Conservation (phyloP, 768 basidiomycete species). For the Phlegmacium glaucopus region DNA sequence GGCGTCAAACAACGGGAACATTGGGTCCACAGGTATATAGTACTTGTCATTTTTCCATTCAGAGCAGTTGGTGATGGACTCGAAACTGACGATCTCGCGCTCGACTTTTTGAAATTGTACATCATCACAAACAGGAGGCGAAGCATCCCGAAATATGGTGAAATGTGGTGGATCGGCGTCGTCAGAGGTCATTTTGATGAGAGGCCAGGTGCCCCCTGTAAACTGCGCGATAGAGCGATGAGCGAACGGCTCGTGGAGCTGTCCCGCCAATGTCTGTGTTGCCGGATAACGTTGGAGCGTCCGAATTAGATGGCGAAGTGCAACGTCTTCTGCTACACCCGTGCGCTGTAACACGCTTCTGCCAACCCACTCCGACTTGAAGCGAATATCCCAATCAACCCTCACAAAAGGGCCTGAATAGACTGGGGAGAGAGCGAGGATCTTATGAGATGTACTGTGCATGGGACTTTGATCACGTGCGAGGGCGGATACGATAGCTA, state of each 20-base stretch:
- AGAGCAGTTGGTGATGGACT: not conserved
- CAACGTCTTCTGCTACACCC: not conserved
- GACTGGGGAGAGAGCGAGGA: conserved; percentile 2
- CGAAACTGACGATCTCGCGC: conserved; percentile 3
- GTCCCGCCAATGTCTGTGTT: conserved; percentile 2
- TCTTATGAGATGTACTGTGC: not conserved
- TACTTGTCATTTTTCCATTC: not conserved
- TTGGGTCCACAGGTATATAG: not conserved
- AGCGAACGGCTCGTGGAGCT: conserved; percentile 3
- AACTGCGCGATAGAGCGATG: conserved; percentile 2
- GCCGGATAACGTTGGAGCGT: not conserved
- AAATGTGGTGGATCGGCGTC: not conserved
- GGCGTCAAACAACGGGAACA: not conserved
- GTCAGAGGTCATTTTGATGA: not conserved
- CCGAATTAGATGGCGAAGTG: conserved; percentile 2
- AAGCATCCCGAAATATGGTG: not conserved
- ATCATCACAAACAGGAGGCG: not conserved
- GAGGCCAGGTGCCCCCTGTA: not conserved
- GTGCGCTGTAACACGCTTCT: not conserved
- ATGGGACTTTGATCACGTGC: not conserved
- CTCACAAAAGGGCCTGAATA: not conserved
- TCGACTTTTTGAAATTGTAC: conserved; percentile 1
- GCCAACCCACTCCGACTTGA: conserved; percentile 8
- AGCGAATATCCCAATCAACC: conserved; percentile 1
- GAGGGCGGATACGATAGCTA: not conserved